Evolutionary conservation across 1,139 yeast species (phyloP).

Genomic region (Kurtzmaniella quercitrusa): DNA sequence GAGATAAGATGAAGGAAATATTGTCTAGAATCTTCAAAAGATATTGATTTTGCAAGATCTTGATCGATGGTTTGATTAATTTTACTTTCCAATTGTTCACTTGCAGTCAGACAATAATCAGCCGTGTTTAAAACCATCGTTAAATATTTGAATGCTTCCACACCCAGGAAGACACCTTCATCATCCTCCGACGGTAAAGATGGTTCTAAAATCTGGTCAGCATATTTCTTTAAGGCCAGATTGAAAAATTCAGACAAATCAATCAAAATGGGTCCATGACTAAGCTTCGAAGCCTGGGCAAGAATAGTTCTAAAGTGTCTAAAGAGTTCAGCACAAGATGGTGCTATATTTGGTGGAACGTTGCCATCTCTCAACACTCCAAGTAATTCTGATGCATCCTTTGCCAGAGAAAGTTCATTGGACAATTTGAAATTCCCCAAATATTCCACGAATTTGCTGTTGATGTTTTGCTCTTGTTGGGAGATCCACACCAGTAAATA

Average conservation of each 20-base stretch:
- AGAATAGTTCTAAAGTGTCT: slow-evolving; percentile 68
- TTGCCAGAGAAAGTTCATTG: slow-evolving; percentile 24
- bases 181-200: slow-evolving; percentile 43
- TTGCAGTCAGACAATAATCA: slow-evolving; percentile 79
- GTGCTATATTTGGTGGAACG: slow-evolving; percentile 57
- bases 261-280: slow-evolving; percentile 63
- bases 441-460: slow-evolving; percentile 58
- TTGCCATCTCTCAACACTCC: slow-evolving; percentile 34
- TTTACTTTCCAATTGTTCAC: slow-evolving; percentile 69
- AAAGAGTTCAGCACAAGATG: slow-evolving; percentile 84
- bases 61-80: slow-evolving; percentile 44
- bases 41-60: slow-evolving; percentile 29
- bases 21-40: slow-evolving; percentile 55
- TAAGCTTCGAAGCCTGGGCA: slow-evolving; percentile 70
- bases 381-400: slow-evolving; percentile 22
- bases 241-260: slow-evolving; percentile 64
- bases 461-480: slow-evolving; percentile 68
- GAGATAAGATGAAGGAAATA: slow-evolving; percentile 57
- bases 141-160: slow-evolving; percentile 62
- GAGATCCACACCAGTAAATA: slow-evolving; percentile 82
- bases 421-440: slow-evolving; percentile 47
- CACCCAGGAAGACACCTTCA: slow-evolving; percentile 16
- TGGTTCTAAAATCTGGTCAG: slow-evolving; percentile 55
- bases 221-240: slow-evolving; percentile 64
- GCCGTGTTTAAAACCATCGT: slow-evolving; percentile 82